phyloP scores from a whole-genome alignment of 2,329 filamentous ascomycete species.

The Phialophora tarda region DNA sequence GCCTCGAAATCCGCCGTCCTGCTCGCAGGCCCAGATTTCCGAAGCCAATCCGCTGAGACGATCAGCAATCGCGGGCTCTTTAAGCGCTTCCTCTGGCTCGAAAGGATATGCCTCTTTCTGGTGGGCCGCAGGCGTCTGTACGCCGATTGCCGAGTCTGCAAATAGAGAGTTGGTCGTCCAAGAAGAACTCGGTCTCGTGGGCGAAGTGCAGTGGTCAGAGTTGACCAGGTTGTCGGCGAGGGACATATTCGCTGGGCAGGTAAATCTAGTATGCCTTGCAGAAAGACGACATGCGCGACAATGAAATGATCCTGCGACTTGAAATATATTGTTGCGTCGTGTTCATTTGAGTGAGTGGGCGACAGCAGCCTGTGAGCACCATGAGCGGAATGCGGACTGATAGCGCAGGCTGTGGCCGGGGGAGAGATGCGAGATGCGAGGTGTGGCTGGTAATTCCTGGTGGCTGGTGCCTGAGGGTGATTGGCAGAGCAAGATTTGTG shows the following conservation, averaged over 20 bases:
- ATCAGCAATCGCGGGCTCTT: conserved; percentile 22
- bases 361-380: conserved; percentile 13
- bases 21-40: conserved; percentile 34
- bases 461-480: conserved; percentile 8
- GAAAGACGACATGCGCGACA: conserved; percentile 11
- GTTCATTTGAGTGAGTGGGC: not conserved
- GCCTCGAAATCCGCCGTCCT: conserved; percentile 30
- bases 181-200: conserved; percentile 32
- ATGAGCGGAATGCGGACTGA: conserved; percentile 6
- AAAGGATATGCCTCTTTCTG: conserved; percentile 24
- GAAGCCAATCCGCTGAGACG: conserved; percentile 34
- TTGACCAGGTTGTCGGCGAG: conserved; percentile 13
- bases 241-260: conserved; percentile 10
- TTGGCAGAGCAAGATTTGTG: conserved; percentile 1
- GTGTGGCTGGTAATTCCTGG: conserved; percentile 15
- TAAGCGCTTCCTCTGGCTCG: conserved; percentile 12
- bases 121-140: conserved; percentile 34
- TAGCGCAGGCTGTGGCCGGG: conserved; percentile 2
- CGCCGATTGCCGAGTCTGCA: conserved; percentile 41
- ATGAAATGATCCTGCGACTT: not conserved
- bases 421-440: not conserved
- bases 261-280: not conserved
- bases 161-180: conserved; percentile 39
- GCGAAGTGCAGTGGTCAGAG: conserved; percentile 12
- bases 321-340: not conserved